Base-by-base conservation (phyloP, 345 rosid genomes). In the Cochlearia excelsa region DNA sequence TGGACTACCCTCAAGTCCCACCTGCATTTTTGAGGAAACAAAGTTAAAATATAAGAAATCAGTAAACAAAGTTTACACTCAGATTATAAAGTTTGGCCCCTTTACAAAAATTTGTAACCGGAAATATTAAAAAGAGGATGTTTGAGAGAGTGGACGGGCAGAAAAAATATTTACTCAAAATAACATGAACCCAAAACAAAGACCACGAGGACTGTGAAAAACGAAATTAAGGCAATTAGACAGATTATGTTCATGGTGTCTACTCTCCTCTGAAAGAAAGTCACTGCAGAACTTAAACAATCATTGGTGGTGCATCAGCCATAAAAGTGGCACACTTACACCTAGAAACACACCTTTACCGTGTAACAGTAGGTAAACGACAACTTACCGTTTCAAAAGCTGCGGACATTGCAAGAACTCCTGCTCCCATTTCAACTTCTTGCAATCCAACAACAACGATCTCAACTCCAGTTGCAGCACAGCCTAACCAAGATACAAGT, bases 401-500 rank as follows among this genome's bases (percentile, higher is more conserved):
- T 9, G 95, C 95, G 10, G 95, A 87, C 87, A 87, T 80, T 50
- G 95, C 95, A 62, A 87, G 87, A 77, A 82, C 79, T 71, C 91
- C 91, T 30, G 95, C 91, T 57, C 95, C 91, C 91, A 84, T 87
- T 69, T 84, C 95, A 65, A 87, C 91, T 62, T 87, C 95, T 75
- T 87, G 95, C 65, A 84, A 69, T 34, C 95, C 95, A 63, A 82
- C 82, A 58, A 82, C 95, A 42, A 87, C 72, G 8, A 87, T 72
- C 69, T 80, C 89, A 64, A 82, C 87, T 58, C 81, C 86, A 43
- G 81, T 55, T 34, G 79, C 82, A 39, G 80, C 69, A 74, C 80
- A 84, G 51, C 81, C 87, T 57, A 87, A 64, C 95, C 95, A 87
- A 26, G 85, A 72, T 72, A 68, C 71, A 60, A 87, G 75, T 7